Evolutionary conservation across 768 basidiomycete species (phyloP), one percentile per base, ranked within the genome.

Genomic region (Kwoniella botswanensis): DNA sequence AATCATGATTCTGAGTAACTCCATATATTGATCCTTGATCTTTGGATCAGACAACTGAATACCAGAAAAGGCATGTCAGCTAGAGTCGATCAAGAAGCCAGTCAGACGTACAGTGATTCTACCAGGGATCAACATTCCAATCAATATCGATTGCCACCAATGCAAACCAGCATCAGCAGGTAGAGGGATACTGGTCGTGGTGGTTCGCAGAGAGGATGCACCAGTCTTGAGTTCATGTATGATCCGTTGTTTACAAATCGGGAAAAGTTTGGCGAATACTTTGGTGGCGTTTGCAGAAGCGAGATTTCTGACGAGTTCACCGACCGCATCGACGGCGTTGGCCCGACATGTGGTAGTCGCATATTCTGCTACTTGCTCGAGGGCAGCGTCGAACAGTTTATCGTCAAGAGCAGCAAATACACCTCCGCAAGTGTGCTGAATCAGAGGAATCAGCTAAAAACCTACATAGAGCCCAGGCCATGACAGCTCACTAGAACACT

Each of bases 251-350:
- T 88, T 85, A 79, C 93, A 95, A 70, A 89, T 88, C 1, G 91
- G 90, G 70, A 95, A 84, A 84, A 98, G 93, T 80, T 89, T 91
- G 60, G 88, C 88, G 69, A 96, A 86, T 0, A 90, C 91, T 85
- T 90, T 89, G 71, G 88, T 86, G 13, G 94, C 91, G 68, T 89
- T 87, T 13, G 91, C 90, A 50, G 92, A 88, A 2, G 94, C 91
- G 35, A 98, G 87, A 74, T 92, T 92, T 18, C 90, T 88, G 46
- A 98, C 88, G 12, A 98, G 88, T 72, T 94, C 92, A 1, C 93
- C 93, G 74, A 97, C 92, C 3, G 93, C 92, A 66, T 90, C 87
- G 62, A 95, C 92, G n/a, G 93, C 89, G 82, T 97, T 98, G 53
- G 93, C 90, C 77, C 93, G 92, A 3, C 91, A 91, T 73, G 93